phyloP scores from a whole-genome alignment of 305 asterid species.

The Ilex paraguariensis region DNA sequence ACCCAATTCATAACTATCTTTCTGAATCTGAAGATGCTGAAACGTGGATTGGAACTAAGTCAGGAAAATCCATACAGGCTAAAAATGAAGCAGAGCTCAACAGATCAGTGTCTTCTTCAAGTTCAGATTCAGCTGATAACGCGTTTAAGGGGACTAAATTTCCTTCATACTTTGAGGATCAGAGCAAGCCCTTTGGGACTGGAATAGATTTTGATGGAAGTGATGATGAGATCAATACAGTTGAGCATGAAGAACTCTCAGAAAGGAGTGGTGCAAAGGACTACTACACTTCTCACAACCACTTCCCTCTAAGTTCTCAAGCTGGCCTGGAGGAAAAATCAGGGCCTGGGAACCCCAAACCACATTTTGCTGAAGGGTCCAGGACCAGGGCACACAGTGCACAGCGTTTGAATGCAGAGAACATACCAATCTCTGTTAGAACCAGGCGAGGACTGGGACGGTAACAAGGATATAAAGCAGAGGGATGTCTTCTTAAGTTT shows the following conservation, averaged over 20 bases:
- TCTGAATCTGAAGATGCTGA: slow-evolving; percentile 21
- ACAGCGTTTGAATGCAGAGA: slow-evolving; percentile 31
- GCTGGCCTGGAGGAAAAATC: slow-evolving; percentile 10
- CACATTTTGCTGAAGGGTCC: slow-evolving; percentile 5
- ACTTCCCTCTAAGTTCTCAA: slow-evolving; percentile 12
- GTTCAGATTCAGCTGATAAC: slow-evolving; percentile 43
- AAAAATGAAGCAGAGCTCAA: slow-evolving; percentile 8
- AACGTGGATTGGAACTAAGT: slow-evolving; percentile 1
- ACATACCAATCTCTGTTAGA: slow-evolving; percentile 50
- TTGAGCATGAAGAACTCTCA: slow-evolving; percentile 1
- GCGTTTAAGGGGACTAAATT: slow-evolving; percentile 8
- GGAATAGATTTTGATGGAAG: slow-evolving; percentile 32
- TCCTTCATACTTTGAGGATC: slow-evolving; percentile 14
- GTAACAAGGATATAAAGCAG: slow-evolving; percentile 12
- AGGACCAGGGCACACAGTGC: slow-evolving; percentile 6
- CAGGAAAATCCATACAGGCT: slow-evolving; percentile 11
- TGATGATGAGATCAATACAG: slow-evolving; percentile 30
- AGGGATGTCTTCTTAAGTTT: neutral
- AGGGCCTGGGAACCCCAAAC: slow-evolving; percentile 7
- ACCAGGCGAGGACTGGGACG: slow-evolving; percentile 26
- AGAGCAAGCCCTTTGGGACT: slow-evolving; percentile 8
- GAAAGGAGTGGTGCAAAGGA: neutral
- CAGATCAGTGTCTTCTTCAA: slow-evolving; percentile 41
- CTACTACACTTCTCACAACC: slow-evolving; percentile 1
- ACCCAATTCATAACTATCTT: slow-evolving; percentile 18